phyloP scores from a whole-genome alignment of 345 rosid genomes.

The Lenwebbia sp. region DNA sequence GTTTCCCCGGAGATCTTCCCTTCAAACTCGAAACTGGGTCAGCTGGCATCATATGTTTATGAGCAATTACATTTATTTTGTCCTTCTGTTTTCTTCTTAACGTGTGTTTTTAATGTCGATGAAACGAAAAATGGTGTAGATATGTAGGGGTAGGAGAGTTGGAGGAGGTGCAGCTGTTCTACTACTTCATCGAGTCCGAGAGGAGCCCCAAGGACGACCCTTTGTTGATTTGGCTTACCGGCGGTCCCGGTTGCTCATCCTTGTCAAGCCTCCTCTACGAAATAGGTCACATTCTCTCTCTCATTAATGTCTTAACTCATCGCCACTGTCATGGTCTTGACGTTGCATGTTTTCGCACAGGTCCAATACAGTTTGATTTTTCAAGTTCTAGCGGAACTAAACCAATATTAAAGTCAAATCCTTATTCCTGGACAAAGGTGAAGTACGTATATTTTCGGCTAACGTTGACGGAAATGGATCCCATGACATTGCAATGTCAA shows the following conservation, averaged over 20 bases:
- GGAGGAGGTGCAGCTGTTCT: conserved; percentile 16
- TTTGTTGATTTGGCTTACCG: conserved; percentile 16
- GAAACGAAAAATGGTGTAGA: background rate
- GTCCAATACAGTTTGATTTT: conserved; percentile 18
- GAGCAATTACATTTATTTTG: background rate
- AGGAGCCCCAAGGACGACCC: conserved; percentile 11
- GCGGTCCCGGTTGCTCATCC: conserved; percentile 22
- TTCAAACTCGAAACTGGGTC: conserved; percentile 20
- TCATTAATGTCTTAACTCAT: background rate
- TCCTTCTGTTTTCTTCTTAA: background rate
- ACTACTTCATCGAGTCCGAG: conserved; percentile 11
- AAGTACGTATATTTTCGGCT: background rate
- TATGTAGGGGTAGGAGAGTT: conserved; percentile 13
- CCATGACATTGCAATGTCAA: too few relatives aligned
- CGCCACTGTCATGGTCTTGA: background rate
- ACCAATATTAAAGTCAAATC: conserved; percentile 7
- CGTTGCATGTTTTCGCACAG: background rate
- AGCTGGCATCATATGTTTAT: background rate
- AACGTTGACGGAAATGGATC: too few relatives aligned
- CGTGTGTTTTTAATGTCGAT: background rate
- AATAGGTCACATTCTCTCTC: background rate
- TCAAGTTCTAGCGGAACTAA: background rate
- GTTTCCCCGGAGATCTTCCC: conserved; percentile 10
- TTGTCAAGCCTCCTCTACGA: conserved; percentile 10
- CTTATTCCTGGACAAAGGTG: conserved; percentile 26